Conservation (phyloP, 805 yeast genomes). For the Priceomyces fermenticarens region DNA sequence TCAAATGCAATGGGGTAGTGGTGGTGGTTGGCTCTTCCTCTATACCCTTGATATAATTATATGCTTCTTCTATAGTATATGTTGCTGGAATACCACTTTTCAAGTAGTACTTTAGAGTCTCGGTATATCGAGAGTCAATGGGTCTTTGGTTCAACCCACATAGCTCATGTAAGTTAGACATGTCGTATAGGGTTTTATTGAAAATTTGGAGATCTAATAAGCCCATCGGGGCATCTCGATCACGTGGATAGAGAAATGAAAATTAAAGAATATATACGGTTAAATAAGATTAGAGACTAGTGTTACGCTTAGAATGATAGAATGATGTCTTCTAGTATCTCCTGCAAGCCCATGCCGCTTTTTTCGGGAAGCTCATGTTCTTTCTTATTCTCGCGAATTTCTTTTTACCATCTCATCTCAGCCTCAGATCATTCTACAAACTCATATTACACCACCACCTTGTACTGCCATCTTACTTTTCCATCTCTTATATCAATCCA, state of each 20-base stretch:
- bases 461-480: too few species aligned
- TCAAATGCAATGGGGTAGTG: conserved; percentile 77
- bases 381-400: too few species aligned
- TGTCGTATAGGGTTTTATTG: conserved; percentile 15
- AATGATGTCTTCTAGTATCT: too few species aligned
- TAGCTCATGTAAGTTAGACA: conserved; percentile 74
- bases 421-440: too few species aligned
- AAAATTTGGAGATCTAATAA: not conserved
- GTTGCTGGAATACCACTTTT: conserved; percentile 76
- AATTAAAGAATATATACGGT: too few species aligned
- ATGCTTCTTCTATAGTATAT: conserved; percentile 75
- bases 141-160: conserved; percentile 53
- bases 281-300: too few species aligned
- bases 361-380: too few species aligned
- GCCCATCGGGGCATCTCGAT: not conserved
- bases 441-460: too few species aligned
- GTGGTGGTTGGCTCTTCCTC: conserved; percentile 47
- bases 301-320: too few species aligned
- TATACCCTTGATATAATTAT: conserved; percentile 48
- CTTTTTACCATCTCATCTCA: too few species aligned
- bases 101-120: conserved; percentile 44
- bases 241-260: not conserved
- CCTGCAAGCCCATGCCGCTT: too few species aligned
- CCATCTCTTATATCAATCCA: too few species aligned
- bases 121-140: conserved; percentile 43